Evolutionary conservation across 352 stramenopile species (phyloP), one percentile per base, ranked within the genome.

Genomic region (Phytopythium helicoides): DNA sequence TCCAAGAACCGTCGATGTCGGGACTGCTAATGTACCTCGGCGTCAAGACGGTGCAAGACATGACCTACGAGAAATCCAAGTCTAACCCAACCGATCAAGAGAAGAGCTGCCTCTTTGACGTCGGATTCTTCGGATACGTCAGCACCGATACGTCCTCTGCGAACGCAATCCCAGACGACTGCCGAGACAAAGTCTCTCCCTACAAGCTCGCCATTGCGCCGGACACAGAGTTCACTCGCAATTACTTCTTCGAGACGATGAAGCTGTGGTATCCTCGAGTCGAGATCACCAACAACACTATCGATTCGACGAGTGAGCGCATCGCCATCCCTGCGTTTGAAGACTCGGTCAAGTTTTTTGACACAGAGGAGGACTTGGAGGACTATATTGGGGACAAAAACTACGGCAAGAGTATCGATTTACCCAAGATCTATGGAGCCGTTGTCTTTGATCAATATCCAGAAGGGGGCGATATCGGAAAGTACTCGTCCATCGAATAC

Each of bases 301-400:
- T 74, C 0, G 34, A 57, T 16, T 47, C 14, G 10, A 54, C 34
- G 1, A 37, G 52, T 3, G 52, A 54, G 11, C 64, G 47, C 26
- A 52, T 83, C 10, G 56, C 47, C 3, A 54, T 87, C 3, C 78
- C 81, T 6, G 64, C 76, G 28, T 71, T 88, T 18, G 64, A 76
- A 26, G 75, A 88, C 48, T 86, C 72, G 28, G 71, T 87, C 0
- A 39, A 79, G 11, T 92, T 92, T 51, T 92, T 86, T 46, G 47
- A 73, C 4, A 60, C 64, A 0, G 65, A 87, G 21, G 38, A 47
- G 0, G 63, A 40, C n/a, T 38, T 91, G 16, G 69, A 87, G 25
- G 45, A 38, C 28, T 76, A 88, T 50, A 64, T 89, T 26, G 67
- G 52, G 12, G 39, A 40, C 19, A 38, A 55, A 0, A 39, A 60